A percentile compares a stretch with the other conserved stretches of the same genome.
These are phyloP conservation scores for Scleromitrula shiraiana DNA, from an alignment of 2,329 filamentous ascomycete genomes.

Conservation along the genomic window DNA sequence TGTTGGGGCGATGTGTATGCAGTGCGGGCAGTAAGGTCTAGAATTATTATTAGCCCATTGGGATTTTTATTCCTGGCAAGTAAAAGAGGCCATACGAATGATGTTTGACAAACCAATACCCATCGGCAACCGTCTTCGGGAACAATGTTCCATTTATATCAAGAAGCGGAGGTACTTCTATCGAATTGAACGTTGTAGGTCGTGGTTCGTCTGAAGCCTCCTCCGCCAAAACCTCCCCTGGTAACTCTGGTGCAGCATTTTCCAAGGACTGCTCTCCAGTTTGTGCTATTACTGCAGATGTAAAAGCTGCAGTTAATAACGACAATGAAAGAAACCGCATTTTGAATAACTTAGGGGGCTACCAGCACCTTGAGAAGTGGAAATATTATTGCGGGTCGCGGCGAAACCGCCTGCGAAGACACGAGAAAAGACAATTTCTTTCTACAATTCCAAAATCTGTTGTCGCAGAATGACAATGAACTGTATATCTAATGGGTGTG, in stretches of 20 bases:
- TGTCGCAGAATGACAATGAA: background rate
- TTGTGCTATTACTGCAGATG: slow-evolving; percentile 17
- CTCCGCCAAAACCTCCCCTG: slow-evolving; percentile 23
- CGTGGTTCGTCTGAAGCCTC: slow-evolving; percentile 19
- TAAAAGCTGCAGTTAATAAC: slow-evolving; percentile 21
- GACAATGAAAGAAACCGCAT: slow-evolving; percentile 28
- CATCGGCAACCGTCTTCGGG: slow-evolving; percentile 24
- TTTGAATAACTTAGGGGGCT: slow-evolving; percentile 15
- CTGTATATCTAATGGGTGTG: background rate
- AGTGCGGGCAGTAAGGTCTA: slow-evolving; percentile 29
- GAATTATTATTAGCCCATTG: background rate
- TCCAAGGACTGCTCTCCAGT: slow-evolving; percentile 13
- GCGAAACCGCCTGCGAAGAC: slow-evolving; percentile 19
- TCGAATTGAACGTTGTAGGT: slow-evolving; percentile 42
- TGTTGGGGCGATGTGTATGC: slow-evolving; percentile 58
- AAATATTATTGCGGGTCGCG: slow-evolving; percentile 11
- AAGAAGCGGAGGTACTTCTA: slow-evolving; percentile 42
- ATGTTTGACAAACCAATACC: slow-evolving; percentile 31
- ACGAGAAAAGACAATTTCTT: background rate
- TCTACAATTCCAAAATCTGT: background rate
- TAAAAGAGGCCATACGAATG: slow-evolving; percentile 22
- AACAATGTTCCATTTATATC: slow-evolving; percentile 41
- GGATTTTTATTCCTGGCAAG: background rate
- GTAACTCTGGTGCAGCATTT: slow-evolving; percentile 8
- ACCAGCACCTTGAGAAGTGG: slow-evolving; percentile 17